phyloP scores from a whole-genome alignment of 495 filamentous ascomycete genomes.

The Talaromyces nanjingensis region DNA sequence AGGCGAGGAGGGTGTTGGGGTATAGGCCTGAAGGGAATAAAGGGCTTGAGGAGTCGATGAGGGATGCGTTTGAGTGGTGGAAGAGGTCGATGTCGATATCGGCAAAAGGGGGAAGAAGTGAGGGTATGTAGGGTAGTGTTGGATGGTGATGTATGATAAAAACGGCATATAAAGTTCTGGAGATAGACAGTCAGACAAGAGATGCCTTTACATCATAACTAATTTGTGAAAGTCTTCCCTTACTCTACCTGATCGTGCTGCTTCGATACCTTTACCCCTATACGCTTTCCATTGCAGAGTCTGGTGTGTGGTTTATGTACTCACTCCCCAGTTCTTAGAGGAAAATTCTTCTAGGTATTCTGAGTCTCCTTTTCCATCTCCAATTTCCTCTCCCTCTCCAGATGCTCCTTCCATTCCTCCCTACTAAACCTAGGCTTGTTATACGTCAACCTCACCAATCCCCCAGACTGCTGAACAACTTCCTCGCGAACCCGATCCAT shows the following conservation, averaged over 20 bases:
- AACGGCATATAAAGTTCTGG: neutral
- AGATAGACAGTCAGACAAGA: neutral
- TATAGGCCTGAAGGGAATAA: neutral
- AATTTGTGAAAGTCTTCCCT: neutral
- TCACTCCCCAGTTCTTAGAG: too few relatives aligned
- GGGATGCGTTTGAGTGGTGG: constrained; percentile 4
- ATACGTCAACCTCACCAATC: neutral
- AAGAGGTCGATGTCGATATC: neutral
- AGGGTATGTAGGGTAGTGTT: neutral
- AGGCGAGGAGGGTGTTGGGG: constrained; percentile 6
- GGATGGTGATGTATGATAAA: neutral
- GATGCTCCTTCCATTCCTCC: neutral
- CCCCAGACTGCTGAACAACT: neutral
- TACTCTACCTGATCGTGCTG: too few relatives aligned
- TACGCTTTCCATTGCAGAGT: too few relatives aligned
- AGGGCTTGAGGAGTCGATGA: neutral
- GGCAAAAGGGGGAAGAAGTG: neutral
- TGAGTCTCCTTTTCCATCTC: too few relatives aligned
- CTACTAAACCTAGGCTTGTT: neutral
- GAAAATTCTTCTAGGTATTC: too few relatives aligned
- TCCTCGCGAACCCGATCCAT: neutral
- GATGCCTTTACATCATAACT: neutral
- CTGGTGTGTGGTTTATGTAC: too few relatives aligned
- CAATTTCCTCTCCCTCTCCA: neutral
- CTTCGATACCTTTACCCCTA: too few relatives aligned